phyloP scores from a whole-genome alignment of 352 stramenopile species.

The Pythium phragmitis region DNA sequence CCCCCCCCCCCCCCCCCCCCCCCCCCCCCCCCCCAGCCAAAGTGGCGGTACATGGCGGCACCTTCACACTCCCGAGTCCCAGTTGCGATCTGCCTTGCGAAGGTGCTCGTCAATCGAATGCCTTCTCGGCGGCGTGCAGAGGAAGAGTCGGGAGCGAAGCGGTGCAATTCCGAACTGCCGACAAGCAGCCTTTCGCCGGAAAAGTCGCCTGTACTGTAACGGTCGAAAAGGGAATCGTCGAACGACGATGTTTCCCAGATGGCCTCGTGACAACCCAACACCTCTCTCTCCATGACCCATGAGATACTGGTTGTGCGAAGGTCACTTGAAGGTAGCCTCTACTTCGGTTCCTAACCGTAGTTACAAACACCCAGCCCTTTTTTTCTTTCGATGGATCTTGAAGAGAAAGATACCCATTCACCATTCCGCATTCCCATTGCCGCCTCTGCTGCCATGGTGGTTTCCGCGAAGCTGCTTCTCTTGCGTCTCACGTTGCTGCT shows the following conservation, averaged over 20 bases:
- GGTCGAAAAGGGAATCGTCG: constrained; percentile 7
- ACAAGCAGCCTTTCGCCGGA: constrained; percentile 1
- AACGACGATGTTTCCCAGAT: constrained; percentile 12
- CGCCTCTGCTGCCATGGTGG: not conserved
- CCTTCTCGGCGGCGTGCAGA: not conserved
- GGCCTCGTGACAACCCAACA: constrained; percentile 8
- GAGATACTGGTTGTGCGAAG: constrained; percentile 16
- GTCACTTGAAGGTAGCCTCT: not conserved
- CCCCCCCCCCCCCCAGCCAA: not conserved
- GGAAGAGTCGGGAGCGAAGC: not conserved
- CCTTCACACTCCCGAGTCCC: not conserved
- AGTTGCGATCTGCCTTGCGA: not conserved
- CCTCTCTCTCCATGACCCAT: constrained; percentile 1
- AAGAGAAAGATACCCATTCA: constrained; percentile 20
- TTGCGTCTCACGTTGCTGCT: constrained; percentile 1
- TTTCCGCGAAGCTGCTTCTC: constrained; percentile 1
- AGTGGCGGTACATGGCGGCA: too few species aligned
- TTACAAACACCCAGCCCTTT: constrained; percentile 1
- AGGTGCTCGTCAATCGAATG: not conserved
- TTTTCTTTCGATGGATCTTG: constrained; percentile 29
- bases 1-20: too few species aligned
- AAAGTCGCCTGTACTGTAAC: constrained; percentile 16
- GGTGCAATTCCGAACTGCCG: too few species aligned
- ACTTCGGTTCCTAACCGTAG: constrained; percentile 1
- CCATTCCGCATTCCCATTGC: not conserved